These are phyloP conservation scores for Nicotiana benthamiana DNA, from an alignment of 257 asterid species.

Conservation along the genomic window DNA sequence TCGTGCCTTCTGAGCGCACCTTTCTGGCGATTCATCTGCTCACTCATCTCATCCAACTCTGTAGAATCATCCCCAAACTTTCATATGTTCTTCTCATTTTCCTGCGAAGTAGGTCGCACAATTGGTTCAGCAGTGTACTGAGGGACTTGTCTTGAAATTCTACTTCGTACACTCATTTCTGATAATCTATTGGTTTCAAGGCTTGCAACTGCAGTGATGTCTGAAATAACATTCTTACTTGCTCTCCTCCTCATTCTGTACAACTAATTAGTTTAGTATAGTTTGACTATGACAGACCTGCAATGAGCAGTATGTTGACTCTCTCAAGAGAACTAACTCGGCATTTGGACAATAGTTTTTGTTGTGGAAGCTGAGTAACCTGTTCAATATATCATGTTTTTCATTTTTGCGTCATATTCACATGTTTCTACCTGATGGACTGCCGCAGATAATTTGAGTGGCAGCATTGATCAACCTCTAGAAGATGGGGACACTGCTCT, in stretches of 20 bases:
- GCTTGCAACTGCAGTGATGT: neutral
- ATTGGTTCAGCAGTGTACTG: neutral
- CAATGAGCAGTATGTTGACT: neutral
- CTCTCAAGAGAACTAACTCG: neutral
- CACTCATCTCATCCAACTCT: neutral
- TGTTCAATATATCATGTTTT: neutral
- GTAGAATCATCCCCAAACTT: neutral
- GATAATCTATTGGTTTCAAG: neutral
- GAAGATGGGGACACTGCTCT: slow-evolving; percentile 97
- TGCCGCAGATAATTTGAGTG: slow-evolving; percentile 50
- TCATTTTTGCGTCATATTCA: slow-evolving; percentile 4
- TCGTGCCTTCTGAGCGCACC: neutral
- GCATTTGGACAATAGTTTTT: neutral
- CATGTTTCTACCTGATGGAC: slow-evolving; percentile 2
- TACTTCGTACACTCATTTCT: neutral
- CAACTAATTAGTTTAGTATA: neutral
- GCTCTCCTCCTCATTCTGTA: neutral
- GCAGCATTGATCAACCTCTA: slow-evolving; percentile 66
- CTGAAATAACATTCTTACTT: neutral
- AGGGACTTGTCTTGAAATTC: neutral
- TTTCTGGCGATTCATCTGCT: neutral
- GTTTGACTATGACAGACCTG: neutral
- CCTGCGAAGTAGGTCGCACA: neutral
- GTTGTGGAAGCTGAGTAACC: neutral
- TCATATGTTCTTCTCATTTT: neutral